These are phyloP conservation scores for Botrytis pseudocinerea DNA, from an alignment of 2,329 filamentous ascomycete genomes.

Conservation along the genomic window DNA sequence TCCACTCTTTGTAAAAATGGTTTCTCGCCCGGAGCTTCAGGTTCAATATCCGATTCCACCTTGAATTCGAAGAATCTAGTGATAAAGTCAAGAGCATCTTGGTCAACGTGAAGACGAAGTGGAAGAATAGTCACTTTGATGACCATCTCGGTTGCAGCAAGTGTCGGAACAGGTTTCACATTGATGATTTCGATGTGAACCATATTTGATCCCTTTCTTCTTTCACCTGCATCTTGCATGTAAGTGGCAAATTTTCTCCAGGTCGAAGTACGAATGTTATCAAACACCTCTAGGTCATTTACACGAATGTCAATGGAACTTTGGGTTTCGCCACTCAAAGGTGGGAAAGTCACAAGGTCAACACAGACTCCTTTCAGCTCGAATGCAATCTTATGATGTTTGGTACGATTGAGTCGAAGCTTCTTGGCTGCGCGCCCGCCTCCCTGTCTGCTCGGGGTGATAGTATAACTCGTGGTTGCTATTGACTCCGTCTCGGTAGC, in stretches of 20 bases:
- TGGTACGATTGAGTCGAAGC: slow-evolving; percentile 79
- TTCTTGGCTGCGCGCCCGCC: slow-evolving; percentile 48
- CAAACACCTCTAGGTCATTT: slow-evolving; percentile 83
- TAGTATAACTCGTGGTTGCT: slow-evolving; percentile 70
- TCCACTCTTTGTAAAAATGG: slow-evolving; percentile 91
- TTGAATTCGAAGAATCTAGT: slow-evolving; percentile 98
- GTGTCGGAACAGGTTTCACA: slow-evolving; percentile 78
- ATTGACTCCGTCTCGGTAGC: slow-evolving; percentile 88
- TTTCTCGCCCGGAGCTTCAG: slow-evolving; percentile 65
- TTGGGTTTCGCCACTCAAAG: slow-evolving; percentile 75
- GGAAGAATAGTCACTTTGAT: slow-evolving; percentile 78
- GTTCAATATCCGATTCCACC: slow-evolving; percentile 63
- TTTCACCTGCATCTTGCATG: slow-evolving; percentile 80
- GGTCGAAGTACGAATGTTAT: slow-evolving; percentile 90
- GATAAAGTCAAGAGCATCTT: slow-evolving; percentile 96
- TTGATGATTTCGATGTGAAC: slow-evolving; percentile 85
- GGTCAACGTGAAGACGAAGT: slow-evolving; percentile 88
- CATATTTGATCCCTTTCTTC: slow-evolving; percentile 86
- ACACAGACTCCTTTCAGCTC: slow-evolving; percentile 82
- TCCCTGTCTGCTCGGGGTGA: slow-evolving; percentile 54
- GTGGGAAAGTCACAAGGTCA: slow-evolving; percentile 79
- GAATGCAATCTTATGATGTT: slow-evolving; percentile 91
- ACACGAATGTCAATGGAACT: slow-evolving; percentile 85
- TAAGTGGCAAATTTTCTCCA: slow-evolving; percentile 99
- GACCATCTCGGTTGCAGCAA: slow-evolving; percentile 88